Conservation (phyloP, 352 stramenopile species). For the Elongisporangium undulatum region DNA sequence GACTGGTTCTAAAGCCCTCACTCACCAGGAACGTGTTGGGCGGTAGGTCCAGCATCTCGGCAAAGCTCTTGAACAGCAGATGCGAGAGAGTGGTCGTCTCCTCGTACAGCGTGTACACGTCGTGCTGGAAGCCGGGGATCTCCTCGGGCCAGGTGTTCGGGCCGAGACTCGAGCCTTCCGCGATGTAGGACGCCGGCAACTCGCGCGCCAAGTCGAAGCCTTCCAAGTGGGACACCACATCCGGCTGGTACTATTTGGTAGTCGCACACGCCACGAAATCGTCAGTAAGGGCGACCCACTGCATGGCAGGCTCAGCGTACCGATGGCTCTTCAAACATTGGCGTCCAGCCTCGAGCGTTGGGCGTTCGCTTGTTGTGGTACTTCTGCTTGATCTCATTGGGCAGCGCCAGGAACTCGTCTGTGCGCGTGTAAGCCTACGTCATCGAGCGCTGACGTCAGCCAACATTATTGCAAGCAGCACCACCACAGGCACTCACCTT, state of each 20-base stretch:
- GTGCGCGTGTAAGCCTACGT: slow-evolving; percentile 50
- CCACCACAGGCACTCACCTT: slow-evolving; percentile 16
- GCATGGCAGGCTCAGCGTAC: slow-evolving; percentile 17
- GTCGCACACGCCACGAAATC: background rate
- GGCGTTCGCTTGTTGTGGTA: slow-evolving; percentile 77
- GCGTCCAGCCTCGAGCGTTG: slow-evolving; percentile 74
- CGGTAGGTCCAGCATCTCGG: slow-evolving; percentile 69
- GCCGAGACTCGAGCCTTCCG: slow-evolving; percentile 60
- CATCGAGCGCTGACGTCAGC: background rate
- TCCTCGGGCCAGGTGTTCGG: slow-evolving; percentile 74
- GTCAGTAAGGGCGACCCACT: background rate
- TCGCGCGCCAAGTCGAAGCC: slow-evolving; percentile 72
- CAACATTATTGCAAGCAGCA: background rate
- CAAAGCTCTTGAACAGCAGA: slow-evolving; percentile 70
- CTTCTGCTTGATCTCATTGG: slow-evolving; percentile 53
- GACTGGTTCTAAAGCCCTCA: background rate
- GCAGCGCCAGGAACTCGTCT: slow-evolving; percentile 68
- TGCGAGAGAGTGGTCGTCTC: slow-evolving; percentile 61
- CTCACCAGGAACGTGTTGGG: slow-evolving; percentile 54
- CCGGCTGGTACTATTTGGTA: slow-evolving; percentile 55
- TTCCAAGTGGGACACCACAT: slow-evolving; percentile 71
- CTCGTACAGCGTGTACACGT: slow-evolving; percentile 74
- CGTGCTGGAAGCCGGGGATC: slow-evolving; percentile 49
- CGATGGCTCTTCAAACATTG: slow-evolving; percentile 81
- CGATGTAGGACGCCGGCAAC: slow-evolving; percentile 43